phyloP scores from a whole-genome alignment of 768 basidiomycete genomes.

The Boletus coccyginus region DNA sequence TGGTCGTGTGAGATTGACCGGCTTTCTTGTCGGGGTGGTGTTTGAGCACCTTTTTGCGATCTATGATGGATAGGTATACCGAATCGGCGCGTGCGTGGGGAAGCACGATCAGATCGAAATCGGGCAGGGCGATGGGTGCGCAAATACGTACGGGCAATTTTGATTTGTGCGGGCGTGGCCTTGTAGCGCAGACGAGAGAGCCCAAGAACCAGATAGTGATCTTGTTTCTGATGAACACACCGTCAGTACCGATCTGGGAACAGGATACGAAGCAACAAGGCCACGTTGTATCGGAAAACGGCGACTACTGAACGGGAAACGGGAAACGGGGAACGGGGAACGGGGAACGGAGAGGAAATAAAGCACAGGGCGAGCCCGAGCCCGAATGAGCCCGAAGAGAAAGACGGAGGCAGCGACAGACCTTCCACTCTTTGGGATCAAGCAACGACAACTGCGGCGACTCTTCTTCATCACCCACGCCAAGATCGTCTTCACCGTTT shows the following conservation, averaged over 20 bases:
- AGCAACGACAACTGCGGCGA: constrained; percentile 58
- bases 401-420: constrained; percentile 29
- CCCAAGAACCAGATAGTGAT: constrained; percentile 96
- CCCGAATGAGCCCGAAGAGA: too few relatives aligned
- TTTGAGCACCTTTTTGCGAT: constrained; percentile 98
- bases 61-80: constrained; percentile 37
- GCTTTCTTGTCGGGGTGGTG: constrained; percentile 98
- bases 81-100: background rate
- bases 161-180: constrained; percentile 90
- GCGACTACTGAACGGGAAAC: background rate
- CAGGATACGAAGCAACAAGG: background rate
- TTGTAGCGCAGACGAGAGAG: constrained; percentile 85
- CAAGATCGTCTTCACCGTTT: constrained; percentile 76
- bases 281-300: background rate
- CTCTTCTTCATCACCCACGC: constrained; percentile 91
- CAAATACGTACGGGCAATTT: constrained; percentile 82
- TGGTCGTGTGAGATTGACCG: constrained; percentile 71
- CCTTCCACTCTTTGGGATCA: constrained; percentile 99
- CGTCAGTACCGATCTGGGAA: constrained; percentile 9
- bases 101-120: constrained; percentile 7
- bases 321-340: background rate
- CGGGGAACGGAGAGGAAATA: background rate
- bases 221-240: constrained; percentile 73
- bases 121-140: constrained; percentile 8
- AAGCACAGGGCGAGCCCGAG: background rate